Evolutionary conservation across 257 asterid species (phyloP).

Genomic region (Sherardia arvensis): DNA sequence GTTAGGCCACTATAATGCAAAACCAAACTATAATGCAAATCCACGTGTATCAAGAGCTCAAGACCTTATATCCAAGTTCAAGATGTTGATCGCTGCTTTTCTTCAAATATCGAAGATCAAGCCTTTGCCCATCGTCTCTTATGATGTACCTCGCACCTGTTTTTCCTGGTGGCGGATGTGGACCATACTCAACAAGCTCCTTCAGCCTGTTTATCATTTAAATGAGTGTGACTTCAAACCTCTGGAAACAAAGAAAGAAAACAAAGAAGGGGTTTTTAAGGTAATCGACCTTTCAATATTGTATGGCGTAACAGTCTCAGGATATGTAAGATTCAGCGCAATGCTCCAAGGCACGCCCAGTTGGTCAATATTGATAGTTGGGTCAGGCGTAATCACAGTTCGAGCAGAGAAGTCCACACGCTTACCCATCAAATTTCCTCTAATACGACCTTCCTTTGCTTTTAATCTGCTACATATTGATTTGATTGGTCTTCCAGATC

Average conservation of each 20-base stretch:
- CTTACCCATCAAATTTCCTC: constrained; percentile 99
- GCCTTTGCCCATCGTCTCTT: constrained; percentile 99
- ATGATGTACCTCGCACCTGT: constrained; percentile 97
- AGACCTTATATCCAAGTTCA: constrained; percentile 97
- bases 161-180: constrained; percentile 99
- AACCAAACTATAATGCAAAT: too few species aligned
- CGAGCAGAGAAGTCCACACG: constrained; percentile 98
- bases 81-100: constrained; percentile 96
- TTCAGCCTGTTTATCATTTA: constrained; percentile 54
- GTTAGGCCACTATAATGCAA: constrained; percentile 11
- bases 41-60: neutral
- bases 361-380: constrained; percentile 90
- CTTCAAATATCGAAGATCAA: constrained; percentile 94
- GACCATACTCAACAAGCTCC: constrained; percentile 98
- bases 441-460: constrained; percentile 96
- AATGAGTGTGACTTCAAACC: constrained; percentile 9
- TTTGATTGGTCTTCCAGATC: constrained; percentile 97
- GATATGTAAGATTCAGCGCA: constrained; percentile 94
- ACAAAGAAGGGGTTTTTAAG: neutral
- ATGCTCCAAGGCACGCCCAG: constrained; percentile 99
- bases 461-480: constrained; percentile 96
- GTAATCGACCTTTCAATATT: constrained; percentile 79
- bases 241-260: neutral
- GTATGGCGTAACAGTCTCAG: constrained; percentile 98
- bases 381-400: constrained; percentile 98